phyloP scores from a whole-genome alignment of 768 basidiomycete species.

The Lentinula sp. region DNA sequence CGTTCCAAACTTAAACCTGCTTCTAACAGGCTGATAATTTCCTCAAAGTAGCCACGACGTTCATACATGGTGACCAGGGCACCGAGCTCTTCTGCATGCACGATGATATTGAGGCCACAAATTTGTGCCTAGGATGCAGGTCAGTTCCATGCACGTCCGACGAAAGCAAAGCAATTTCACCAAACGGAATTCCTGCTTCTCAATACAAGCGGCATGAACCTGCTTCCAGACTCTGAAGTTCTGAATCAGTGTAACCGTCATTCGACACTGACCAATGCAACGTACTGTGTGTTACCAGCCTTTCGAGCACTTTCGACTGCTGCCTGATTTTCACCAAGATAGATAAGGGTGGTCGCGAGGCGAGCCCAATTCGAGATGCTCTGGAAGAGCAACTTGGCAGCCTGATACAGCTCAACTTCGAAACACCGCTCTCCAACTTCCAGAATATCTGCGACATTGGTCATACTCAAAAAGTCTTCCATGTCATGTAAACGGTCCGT shows the following conservation, averaged over 20 bases:
- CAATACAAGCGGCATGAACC: conserved; percentile 96
- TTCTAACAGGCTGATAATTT: conserved; percentile 86
- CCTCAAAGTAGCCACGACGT: conserved; percentile 88
- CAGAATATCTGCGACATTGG: conserved; percentile 95
- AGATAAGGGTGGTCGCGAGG: conserved; percentile 95
- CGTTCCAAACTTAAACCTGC: conserved; percentile 95
- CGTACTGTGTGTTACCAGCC: conserved; percentile 96
- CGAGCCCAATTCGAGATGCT: conserved; percentile 99
- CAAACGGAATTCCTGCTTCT: conserved; percentile 94
- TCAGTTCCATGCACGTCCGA: conserved; percentile 4
- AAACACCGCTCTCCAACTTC: conserved; percentile 99
- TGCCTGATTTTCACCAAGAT: conserved; percentile 95
- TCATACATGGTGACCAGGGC: conserved; percentile 81
- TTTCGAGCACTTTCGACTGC: conserved; percentile 99
- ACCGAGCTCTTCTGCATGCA: conserved; percentile 83
- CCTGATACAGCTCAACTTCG: conserved; percentile 96
- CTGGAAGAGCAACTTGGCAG: conserved; percentile 90
- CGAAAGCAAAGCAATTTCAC: conserved; percentile 24
- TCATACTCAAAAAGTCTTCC: conserved; percentile 99
- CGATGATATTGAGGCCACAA: conserved; percentile 96
- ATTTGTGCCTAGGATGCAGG: conserved; percentile 72
- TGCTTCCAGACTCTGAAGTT: conserved; percentile 93
- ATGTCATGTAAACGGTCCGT: conserved; percentile 97
- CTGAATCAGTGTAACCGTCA: conserved; percentile 9
- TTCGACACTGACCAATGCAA: conserved; percentile 7